Base-by-base conservation (phyloP, 2,329 filamentous ascomycete genomes). In the Phaeosphaeria sp. region DNA sequence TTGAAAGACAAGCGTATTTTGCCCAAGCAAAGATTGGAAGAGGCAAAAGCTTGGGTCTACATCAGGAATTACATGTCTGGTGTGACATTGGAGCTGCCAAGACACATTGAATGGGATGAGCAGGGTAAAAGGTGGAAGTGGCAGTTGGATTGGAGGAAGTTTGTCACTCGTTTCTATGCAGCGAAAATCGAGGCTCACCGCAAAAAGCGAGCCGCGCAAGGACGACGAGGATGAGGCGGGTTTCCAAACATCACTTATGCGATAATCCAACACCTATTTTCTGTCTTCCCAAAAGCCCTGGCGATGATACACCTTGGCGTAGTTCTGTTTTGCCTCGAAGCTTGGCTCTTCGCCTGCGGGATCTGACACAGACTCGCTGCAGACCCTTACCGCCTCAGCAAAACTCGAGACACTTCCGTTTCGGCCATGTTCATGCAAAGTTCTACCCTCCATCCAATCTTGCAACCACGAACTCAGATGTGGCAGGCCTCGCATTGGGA, bases 331-430 rank as follows among this genome's bases (percentile, higher is more conserved):
- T 4, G 47, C 33, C 27, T 49, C 20, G 25, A 40, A 5, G 18
- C 47, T 49, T 13, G 47, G 47, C 47, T 39, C 18, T n/a, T 33
- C n/a, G 7, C 30, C 17, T 27, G 49, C 51, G 56, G 40, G 57
- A 57, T 48, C 25, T 63, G 66, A 67, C 52, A 63, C 64, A 47
- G 40, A 39, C 48, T 22, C 63, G 66, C 66, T 56, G 61, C 64
- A 47, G 33, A 48, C 56, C 51, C 51, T 54, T 57, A 30, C 40
- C 53, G 53, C 58, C 60, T 64, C 42, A 56, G 40, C 20, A 46
- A 21, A 49, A 44, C 54, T 56, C 65, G 62, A 68, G 61, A 66
- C 60, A 52, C 30, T 52, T 47, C 54, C 22, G 61, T 58, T 57
- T 60, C 55, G 51, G 30, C 44, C 24, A 30, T 33, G 50, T 54